phyloP scores from a whole-genome alignment of 345 rosid species.

The Bruguiera parviflora region DNA sequence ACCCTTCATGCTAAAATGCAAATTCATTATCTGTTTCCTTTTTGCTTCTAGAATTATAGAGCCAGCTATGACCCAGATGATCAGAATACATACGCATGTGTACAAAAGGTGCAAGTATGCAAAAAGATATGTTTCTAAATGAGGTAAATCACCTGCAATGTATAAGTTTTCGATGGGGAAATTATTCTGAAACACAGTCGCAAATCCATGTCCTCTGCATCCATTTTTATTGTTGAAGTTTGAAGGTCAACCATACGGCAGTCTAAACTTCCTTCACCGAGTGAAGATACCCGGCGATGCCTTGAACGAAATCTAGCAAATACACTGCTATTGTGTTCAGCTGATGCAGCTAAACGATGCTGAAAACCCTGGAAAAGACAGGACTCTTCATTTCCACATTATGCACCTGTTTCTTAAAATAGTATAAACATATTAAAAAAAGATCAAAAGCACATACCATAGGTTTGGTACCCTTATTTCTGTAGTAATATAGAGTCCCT shows the following conservation, averaged over 20 bases:
- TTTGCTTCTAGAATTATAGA: neutral
- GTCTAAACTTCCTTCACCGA: slow-evolving; percentile 49
- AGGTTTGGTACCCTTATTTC: slow-evolving; percentile 53
- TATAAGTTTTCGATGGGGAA: slow-evolving; percentile 66
- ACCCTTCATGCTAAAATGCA: too few relatives aligned
- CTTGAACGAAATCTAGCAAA: slow-evolving; percentile 76
- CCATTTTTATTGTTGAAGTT: slow-evolving; percentile 66
- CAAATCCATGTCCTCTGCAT: slow-evolving; percentile 70
- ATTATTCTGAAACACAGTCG: slow-evolving; percentile 87
- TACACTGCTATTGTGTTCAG: slow-evolving; percentile 55
- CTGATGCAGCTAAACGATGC: slow-evolving; percentile 52
- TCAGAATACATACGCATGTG: neutral
- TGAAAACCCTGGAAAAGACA: slow-evolving; percentile 50
- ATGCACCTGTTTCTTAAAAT: too few relatives aligned
- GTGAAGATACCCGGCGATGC: slow-evolving; percentile 54
- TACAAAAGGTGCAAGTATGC: neutral
- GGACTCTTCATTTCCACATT: slow-evolving; percentile 1
- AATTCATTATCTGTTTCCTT: neutral
- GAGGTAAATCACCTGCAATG: slow-evolving; percentile 61
- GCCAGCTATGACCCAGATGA: neutral
- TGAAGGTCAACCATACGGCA: slow-evolving; percentile 59
- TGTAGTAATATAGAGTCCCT: slow-evolving; percentile 72
- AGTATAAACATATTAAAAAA: too few relatives aligned
- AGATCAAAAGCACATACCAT: slow-evolving; percentile 33
- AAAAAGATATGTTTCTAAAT: neutral